phyloP scores from a whole-genome alignment of 306 rosid genomes.

The Glycine tomentella region DNA sequence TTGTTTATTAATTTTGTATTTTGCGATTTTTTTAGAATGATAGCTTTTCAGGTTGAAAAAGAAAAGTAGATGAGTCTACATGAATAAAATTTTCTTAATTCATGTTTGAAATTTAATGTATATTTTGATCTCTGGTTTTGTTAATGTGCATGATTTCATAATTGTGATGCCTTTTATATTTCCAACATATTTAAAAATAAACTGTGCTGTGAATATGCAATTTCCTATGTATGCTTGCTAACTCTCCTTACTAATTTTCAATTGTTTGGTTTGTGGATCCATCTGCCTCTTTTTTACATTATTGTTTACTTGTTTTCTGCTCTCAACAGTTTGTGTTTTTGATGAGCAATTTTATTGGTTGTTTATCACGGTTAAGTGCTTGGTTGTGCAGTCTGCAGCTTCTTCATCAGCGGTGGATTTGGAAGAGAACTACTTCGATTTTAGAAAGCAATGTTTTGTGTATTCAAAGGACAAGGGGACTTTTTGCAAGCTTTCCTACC shows the following conservation, averaged over 20 bases:
- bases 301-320: conserved; percentile 13
- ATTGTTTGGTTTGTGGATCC: conserved; percentile 5
- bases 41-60: conserved; percentile 34
- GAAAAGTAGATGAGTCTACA: conserved; percentile 19
- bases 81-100: not conserved
- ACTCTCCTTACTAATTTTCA: not conserved
- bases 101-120: conserved; percentile 3
- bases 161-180: conserved; percentile 19
- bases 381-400: conserved; percentile 74
- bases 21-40: conserved; percentile 3
- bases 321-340: conserved; percentile 23
- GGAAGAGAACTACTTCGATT: conserved; percentile 94
- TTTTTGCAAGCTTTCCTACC: conserved; percentile 89
- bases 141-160: not conserved
- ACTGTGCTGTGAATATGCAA: conserved; percentile 1
- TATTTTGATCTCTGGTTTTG: conserved; percentile 13
- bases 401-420: conserved; percentile 60
- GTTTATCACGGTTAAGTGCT: no score
- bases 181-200: conserved; percentile 21
- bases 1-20: conserved; percentile 14
- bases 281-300: conserved; percentile 35
- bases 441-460: conserved; percentile 88
- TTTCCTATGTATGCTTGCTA: conserved; percentile 12
- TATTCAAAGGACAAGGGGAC: conserved; percentile 77
- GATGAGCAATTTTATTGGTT: conserved; percentile 1